Percentiles rank a stretch among this genome's conserved stretches.
Evolutionary conservation across 768 basidiomycete species (phyloP).

Genomic region (Mrakia gelida): DNA sequence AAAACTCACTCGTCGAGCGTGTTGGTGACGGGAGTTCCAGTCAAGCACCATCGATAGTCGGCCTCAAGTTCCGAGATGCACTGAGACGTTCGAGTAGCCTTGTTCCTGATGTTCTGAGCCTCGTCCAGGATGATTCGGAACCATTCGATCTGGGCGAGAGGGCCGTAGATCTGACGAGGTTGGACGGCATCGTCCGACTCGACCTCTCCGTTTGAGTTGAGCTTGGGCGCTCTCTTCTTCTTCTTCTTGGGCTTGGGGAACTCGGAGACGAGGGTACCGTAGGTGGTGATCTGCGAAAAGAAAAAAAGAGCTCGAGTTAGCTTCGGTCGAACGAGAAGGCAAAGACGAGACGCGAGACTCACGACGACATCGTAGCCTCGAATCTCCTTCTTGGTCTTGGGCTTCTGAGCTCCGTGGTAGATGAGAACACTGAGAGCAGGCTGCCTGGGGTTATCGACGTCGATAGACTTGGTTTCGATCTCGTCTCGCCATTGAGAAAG

Average conservation of each 20-base stretch:
- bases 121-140: conserved; percentile 68
- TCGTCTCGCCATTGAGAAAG: conserved; percentile 66
- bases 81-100: conserved; percentile 13
- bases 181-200: background rate
- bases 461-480: conserved; percentile 59
- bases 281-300: conserved; percentile 54
- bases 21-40: conserved; percentile 58
- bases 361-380: conserved; percentile 53
- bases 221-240: conserved; percentile 41
- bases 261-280: conserved; percentile 53
- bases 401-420: conserved; percentile 61
- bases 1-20: conserved; percentile 50
- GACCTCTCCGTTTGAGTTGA: conserved; percentile 2
- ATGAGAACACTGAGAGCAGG: conserved; percentile 48
- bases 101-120: conserved; percentile 50
- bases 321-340: background rate
- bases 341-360: background rate
- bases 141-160: conserved; percentile 60
- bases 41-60: conserved; percentile 59
- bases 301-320: background rate
- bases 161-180: conserved; percentile 50
- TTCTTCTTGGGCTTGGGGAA: conserved; percentile 47
- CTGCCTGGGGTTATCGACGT: background rate
- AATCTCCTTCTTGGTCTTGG: conserved; percentile 52
- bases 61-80: conserved; percentile 54